Percentiles rank a stretch among this genome's conserved stretches.
Conservation (phyloP, 2,329 filamentous ascomycete genomes). For the Fusarium sp. region DNA sequence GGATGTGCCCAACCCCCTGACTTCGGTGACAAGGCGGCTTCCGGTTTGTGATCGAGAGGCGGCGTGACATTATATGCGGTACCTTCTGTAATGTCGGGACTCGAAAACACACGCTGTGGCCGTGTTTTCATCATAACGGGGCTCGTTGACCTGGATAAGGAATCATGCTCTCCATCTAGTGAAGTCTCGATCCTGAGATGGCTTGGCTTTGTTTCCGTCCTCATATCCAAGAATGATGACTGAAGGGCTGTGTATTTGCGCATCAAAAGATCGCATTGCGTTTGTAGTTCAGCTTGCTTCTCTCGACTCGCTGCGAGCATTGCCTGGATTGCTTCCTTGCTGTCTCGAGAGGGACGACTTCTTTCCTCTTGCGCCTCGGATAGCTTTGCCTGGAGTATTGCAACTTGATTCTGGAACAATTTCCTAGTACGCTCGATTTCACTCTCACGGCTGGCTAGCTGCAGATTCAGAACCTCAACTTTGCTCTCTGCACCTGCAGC, state of each 20-base stretch:
- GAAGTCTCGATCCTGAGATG: slow-evolving; percentile 41
- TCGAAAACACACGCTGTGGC: slow-evolving; percentile 59
- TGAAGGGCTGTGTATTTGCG: slow-evolving; percentile 67
- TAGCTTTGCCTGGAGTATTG: slow-evolving; percentile 60
- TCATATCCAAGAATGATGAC: slow-evolving; percentile 62
- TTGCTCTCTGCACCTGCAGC: slow-evolving; percentile 70
- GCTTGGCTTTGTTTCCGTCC: slow-evolving; percentile 49
- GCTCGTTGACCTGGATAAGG: slow-evolving; percentile 54
- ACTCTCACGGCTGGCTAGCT: slow-evolving; percentile 64
- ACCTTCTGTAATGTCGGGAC: slow-evolving; percentile 58
- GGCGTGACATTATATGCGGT: slow-evolving; percentile 59
- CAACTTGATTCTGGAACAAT: slow-evolving; percentile 63
- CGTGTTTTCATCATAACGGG: slow-evolving; percentile 54
- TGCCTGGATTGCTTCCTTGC: slow-evolving; percentile 57
- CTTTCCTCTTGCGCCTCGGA: slow-evolving; percentile 53
- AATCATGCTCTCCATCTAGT: slow-evolving; percentile 51
- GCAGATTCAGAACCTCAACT: slow-evolving; percentile 69
- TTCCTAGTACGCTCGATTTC: slow-evolving; percentile 59
- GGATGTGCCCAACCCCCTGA: slow-evolving; percentile 50
- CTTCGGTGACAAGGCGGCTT: slow-evolving; percentile 47
- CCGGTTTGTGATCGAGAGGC: slow-evolving; percentile 54
- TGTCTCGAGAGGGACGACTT: slow-evolving; percentile 42
- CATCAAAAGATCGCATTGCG: slow-evolving; percentile 62
- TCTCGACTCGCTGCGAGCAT: slow-evolving; percentile 64
- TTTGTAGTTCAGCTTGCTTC: slow-evolving; percentile 67